phyloP scores from a whole-genome alignment of 31 red algal species.

The Pterothamnion heteromorphum region DNA sequence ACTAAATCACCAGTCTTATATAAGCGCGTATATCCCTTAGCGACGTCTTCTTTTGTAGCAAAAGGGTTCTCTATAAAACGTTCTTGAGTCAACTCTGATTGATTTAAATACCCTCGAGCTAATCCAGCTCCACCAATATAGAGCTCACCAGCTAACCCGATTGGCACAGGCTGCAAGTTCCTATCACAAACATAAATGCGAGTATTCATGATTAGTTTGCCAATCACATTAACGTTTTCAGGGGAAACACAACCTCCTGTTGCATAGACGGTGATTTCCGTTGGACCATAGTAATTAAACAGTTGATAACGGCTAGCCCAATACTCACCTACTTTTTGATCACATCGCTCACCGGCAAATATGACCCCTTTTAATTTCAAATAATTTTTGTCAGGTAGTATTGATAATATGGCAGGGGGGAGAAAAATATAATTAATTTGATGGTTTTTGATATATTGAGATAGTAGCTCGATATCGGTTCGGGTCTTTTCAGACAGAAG shows the following conservation, averaged over 20 bases:
- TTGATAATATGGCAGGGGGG: too few relatives aligned
- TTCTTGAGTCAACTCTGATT: not conserved
- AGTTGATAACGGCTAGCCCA: not conserved
- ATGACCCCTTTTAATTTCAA: too few relatives aligned
- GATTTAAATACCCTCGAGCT: conserved; percentile 12
- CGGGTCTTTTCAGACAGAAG: not conserved
- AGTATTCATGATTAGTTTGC: not conserved
- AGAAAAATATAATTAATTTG: not conserved
- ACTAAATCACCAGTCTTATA: conserved; percentile 50
- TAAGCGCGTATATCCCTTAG: not conserved
- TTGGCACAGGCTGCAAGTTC: not conserved
- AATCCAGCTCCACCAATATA: conserved; percentile 23
- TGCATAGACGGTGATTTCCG: conserved; percentile 12
- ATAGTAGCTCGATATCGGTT: not conserved
- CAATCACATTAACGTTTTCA: not conserved
- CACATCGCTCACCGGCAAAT: too few relatives aligned
- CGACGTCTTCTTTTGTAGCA: not conserved
- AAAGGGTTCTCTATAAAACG: conserved; percentile 16
- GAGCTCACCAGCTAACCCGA: not conserved
- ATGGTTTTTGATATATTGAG: conserved; percentile 14
- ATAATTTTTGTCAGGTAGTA: too few relatives aligned
- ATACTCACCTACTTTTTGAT: not conserved
- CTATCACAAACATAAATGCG: not conserved
- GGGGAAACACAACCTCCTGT: not conserved
- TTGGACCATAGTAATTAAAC: conserved; percentile 21